Percentiles rank a stretch among this genome's conserved stretches.
Evolutionary conservation across 1,284 basidiomycete genomes (phyloP).

Genomic region (Tylopilus sp.): DNA sequence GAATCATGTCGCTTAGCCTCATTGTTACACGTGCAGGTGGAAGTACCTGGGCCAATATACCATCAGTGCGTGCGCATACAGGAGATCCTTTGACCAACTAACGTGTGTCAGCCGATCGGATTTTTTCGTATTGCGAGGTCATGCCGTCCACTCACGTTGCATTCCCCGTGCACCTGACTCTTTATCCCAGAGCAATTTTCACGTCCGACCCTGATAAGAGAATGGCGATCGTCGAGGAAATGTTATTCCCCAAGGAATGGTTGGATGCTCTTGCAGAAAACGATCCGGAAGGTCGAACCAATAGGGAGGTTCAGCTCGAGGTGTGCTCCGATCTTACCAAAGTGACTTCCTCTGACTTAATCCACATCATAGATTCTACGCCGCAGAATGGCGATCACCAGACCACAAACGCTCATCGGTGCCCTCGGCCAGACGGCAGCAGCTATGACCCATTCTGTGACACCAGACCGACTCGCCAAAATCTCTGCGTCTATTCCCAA

Average conservation of each 20-base stretch:
- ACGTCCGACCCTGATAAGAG: conserved; percentile 31
- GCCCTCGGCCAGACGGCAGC: conserved; percentile 76
- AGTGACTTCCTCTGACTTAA: not conserved
- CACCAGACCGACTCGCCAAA: conserved; percentile 49
- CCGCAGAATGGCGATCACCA: conserved; percentile 54
- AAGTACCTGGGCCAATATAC: conserved; percentile 19
- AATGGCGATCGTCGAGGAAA: conserved; percentile 54
- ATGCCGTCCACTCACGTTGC: not conserved
- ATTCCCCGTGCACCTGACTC: conserved; percentile 6
- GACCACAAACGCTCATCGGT: conserved; percentile 62
- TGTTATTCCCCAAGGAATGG: conserved; percentile 63
- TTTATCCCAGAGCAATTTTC: conserved; percentile 14
- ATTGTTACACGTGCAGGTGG: conserved; percentile 66
- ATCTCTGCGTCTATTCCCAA: conserved; percentile 61
- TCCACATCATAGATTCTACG: conserved; percentile 42
- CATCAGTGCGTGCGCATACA: conserved; percentile 22
- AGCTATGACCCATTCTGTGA: conserved; percentile 67
- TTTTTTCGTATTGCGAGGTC: conserved; percentile 23
- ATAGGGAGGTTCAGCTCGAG: conserved; percentile 49
- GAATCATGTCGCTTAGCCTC: conserved; percentile 66
- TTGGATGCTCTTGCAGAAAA: conserved; percentile 51
- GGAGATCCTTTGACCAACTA: not conserved
- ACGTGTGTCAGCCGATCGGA: conserved; percentile 12
- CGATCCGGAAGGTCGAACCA: conserved; percentile 58
- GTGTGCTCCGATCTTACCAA: conserved; percentile 33